Evolutionary conservation across 2,329 filamentous ascomycete genomes (phyloP).

Genomic region (Pseudogymnoascus sp.): DNA sequence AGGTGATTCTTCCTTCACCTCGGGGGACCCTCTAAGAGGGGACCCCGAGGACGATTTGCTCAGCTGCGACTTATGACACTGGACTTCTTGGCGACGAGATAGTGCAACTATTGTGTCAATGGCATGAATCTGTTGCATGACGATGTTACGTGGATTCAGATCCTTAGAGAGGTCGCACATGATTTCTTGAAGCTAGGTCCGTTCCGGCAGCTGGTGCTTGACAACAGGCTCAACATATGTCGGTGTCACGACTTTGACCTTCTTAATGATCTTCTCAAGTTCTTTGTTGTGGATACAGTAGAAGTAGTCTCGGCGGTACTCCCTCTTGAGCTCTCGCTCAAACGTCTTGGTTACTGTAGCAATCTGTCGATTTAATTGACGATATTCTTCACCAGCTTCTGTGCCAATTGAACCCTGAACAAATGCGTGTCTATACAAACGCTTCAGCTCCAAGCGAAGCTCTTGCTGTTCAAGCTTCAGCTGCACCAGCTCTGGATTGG

Average conservation of each 20-base stretch:
- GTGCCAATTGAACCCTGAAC: not conserved
- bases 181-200: conserved; percentile 15
- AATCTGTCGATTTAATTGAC: too few relatives aligned
- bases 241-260: not conserved
- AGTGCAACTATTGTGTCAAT: conserved; percentile 3
- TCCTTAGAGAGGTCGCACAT: conserved; percentile 19
- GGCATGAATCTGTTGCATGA: conserved; percentile 15
- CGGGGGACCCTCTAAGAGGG: not conserved
- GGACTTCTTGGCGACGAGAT: conserved; percentile 9
- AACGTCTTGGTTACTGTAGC: too few relatives aligned
- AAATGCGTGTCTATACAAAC: not conserved
- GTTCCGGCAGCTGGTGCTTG: conserved; percentile 18
- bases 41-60: not conserved
- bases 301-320: conserved; percentile 10
- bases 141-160: conserved; percentile 14
- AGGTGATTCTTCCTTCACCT: not conserved
- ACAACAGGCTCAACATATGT: conserved; percentile 11
- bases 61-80: not conserved
- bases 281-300: conserved; percentile 11
- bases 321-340: conserved; percentile 2
- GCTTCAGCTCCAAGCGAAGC: not conserved
- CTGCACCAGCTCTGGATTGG: conserved; percentile 10
- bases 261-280: conserved; percentile 4
- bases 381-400: too few relatives aligned
- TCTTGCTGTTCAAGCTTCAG: conserved; percentile 12